Evolutionary conservation across 2,329 filamentous ascomycete genomes (phyloP), one percentile per base, ranked within the genome.

Genomic region (Cercospora beticola): DNA sequence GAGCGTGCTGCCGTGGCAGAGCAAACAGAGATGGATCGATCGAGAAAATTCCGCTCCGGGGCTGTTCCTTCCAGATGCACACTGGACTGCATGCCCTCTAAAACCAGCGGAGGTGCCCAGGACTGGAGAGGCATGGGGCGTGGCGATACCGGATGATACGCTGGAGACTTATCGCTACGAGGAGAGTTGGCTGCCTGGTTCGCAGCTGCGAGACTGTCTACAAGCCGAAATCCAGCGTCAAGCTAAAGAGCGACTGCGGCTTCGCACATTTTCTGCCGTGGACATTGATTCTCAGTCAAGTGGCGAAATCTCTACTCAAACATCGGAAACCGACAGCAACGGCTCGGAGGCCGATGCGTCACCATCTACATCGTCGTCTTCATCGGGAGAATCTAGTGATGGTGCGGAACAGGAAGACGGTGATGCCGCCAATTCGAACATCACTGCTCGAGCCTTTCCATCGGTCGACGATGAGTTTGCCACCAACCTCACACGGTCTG

Each of bases 71-170:
- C 83, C 86, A 1, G 74, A 86, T 0, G 87, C 86, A 68, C 72
- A 77, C 4, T 97, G 94, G 94, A 92, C 92, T 18, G 91, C 93
- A 0, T 97, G 94, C 94, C 94, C 94, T 4, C 78, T 96, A 75
- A 84, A 84, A 21, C 83, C 86, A 4, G 80, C 83, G 7, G 81
- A 85, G 28, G 88, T 95, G 7, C 92, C 91, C 1, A 81, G 82
- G 16, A 82, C 84, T 14, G 82, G 82, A 21, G 85, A 91, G 69
- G 78, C 82, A 62, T 83, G 82, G 72, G 81, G 77, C n/a, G 68
- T 68, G 10, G 58, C 83, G 33, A 76, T 78, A 12, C 46, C 36
- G 7, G 57, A 64, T 18, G 40, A 54, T 1, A 69, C 69, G 30
- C 71, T 40, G 70, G 68, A 28, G 16, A 73, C 67, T 9, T 73